A percentile compares a stretch with the other conserved stretches of the same genome.
Conservation (phyloP, 257 asterid species). For the Paraleonurus japonicus region DNA sequence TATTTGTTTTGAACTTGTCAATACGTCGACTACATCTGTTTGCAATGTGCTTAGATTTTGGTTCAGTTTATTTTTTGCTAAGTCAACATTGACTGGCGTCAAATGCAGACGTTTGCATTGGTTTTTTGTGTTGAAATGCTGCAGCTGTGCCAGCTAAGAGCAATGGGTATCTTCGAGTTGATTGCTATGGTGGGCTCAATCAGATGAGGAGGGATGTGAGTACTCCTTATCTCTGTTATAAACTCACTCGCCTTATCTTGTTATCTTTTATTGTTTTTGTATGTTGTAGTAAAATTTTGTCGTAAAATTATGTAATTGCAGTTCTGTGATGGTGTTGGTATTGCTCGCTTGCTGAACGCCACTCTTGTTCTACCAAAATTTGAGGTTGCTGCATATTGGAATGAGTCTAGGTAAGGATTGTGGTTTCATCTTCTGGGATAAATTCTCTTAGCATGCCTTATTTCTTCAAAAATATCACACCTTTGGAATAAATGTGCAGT, state of each 20-base stretch:
- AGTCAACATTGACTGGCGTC: slow-evolving; percentile 66
- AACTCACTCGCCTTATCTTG: neutral
- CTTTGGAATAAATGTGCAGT: neutral
- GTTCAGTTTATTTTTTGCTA: slow-evolving; percentile 31
- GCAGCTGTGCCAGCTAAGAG: slow-evolving; percentile 83
- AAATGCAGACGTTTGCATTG: slow-evolving; percentile 90
- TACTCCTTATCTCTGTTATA: slow-evolving; percentile 18
- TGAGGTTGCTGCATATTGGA: slow-evolving; percentile 99
- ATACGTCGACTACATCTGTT: neutral
- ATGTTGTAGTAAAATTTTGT: neutral
- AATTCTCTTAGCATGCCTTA: neutral
- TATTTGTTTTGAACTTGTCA: neutral
- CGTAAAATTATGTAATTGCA: slow-evolving; percentile 31
- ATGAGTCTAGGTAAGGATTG: slow-evolving; percentile 72
- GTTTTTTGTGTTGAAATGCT: slow-evolving; percentile 95
- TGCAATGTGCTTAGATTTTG: slow-evolving; percentile 7
- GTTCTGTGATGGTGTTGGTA: slow-evolving; percentile 98
- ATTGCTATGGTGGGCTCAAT: slow-evolving; percentile 99
- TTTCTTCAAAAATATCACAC: neutral
- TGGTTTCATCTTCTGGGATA: neutral
- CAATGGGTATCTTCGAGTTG: slow-evolving; percentile 91
- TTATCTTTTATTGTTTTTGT: slow-evolving; percentile 6
- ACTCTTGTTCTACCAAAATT: slow-evolving; percentile 93
- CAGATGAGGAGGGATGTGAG: slow-evolving; percentile 99
- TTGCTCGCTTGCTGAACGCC: slow-evolving; percentile 94